Base-by-base conservation (phyloP, 164 flowering plant genomes). In the Chimonanthus salicifolius region DNA sequence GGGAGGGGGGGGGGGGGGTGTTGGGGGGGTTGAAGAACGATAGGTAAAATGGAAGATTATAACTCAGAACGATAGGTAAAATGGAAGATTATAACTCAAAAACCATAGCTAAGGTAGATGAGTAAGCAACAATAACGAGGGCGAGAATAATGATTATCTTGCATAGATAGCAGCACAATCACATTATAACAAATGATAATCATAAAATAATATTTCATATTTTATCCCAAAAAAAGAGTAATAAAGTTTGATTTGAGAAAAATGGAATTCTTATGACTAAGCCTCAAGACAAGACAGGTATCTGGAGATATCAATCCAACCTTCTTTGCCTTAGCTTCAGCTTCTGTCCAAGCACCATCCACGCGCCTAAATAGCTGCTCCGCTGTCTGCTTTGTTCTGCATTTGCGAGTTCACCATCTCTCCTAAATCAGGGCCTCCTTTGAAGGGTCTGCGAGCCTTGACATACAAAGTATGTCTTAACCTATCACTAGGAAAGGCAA, bases 351-450 rank as follows among this genome's bases (percentile, higher is more conserved):
- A 48, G 83, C 94, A 45, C 92, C 98, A 81, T 93, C 99, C 81
- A 88, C 94, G 15, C 77, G 89, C 87, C 88, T 92, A 89, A 88
- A 89, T 68, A 95, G 89, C 90, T 89, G 88, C 92, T 91, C 97
- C 47, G 94, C 85, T 72, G 90, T 92, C 92, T 92, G 90, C 90
- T 93, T 93, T 68, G 94, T 89, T 89, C 98, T 95, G 98, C 97
- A 95, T 89, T 88, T 78, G 87, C 81, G 84, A 95, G 86, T 82
- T 87, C 85, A 89, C 85, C 87, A 85, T 85, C 93, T 88, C 78
- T 76, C 69, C 74, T 51, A 50, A 76, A 76, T 70, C 88, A 87
- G 87, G 83, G 80, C 83, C 83, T 80, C 88, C 85, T 80, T 78
- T 77, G 84, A 85, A 79, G 77, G 69, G 77, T 85, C 85, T 84